Evolutionary conservation across 331 rosid species (phyloP).

Genomic region (Malus hybrid): DNA sequence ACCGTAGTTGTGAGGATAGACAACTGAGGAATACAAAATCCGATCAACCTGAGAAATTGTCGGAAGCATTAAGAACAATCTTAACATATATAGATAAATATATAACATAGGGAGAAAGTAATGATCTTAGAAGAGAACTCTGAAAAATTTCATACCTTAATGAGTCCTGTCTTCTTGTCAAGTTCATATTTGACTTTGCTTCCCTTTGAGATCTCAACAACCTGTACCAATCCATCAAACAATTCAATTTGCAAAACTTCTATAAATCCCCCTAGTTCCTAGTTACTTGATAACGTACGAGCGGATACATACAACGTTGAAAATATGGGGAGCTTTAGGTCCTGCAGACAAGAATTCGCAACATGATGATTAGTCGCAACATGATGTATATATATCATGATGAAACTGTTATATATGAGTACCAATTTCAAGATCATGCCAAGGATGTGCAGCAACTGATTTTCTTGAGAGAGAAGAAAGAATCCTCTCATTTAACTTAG

Average conservation of each 20-base stretch:
- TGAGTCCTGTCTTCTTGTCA: conserved; percentile 93
- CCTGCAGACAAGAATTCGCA: conserved; percentile 47
- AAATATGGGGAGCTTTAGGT: conserved; percentile 68
- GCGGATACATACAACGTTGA: conserved; percentile 63
- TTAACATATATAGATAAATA: not conserved
- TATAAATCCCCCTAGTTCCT: no score
- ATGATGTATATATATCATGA: not conserved
- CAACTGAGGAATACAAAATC: conserved; percentile 81
- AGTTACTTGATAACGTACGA: not conserved
- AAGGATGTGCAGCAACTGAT: conserved; percentile 98
- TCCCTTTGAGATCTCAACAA: conserved; percentile 91
- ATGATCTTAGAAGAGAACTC: not conserved
- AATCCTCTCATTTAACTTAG: conserved; percentile 83
- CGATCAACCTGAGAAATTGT: conserved; percentile 75
- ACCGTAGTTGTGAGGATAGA: conserved; percentile 96
- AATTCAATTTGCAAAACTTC: conserved; percentile 11
- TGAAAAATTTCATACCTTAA: conserved; percentile 46
- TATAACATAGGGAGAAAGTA: not conserved
- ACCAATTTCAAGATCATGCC: conserved; percentile 99
- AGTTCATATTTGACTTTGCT: conserved; percentile 97
- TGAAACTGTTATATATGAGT: conserved; percentile 10
- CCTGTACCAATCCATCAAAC: conserved; percentile 39
- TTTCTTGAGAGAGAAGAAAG: conserved; percentile 86
- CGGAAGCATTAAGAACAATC: conserved; percentile 21
- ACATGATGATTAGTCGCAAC: not conserved